Evolutionary conservation across 345 rosid species (phyloP).

Genomic region (Rhodamnia argentea): DNA sequence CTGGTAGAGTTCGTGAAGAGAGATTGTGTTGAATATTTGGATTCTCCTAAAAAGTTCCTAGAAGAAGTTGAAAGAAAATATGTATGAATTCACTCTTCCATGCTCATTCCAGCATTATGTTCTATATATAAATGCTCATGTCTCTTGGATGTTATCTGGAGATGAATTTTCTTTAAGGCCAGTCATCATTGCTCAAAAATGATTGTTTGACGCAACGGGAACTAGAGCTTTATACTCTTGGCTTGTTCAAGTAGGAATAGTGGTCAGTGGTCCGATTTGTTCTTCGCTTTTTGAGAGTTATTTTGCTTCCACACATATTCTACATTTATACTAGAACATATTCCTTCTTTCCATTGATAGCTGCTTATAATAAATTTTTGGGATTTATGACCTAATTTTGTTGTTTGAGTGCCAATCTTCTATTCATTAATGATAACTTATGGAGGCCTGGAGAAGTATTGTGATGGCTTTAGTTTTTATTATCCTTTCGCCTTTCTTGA

Average conservation of each 20-base stretch:
- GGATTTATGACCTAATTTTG: neutral
- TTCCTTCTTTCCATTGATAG: neutral
- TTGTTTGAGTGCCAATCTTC: neutral
- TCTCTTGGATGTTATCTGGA: neutral
- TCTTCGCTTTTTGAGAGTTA: neutral
- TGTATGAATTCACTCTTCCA: constrained; percentile 9
- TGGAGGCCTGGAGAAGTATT: neutral
- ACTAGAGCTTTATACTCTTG: neutral
- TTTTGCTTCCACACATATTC: neutral
- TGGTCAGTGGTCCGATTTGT: neutral
- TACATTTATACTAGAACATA: neutral
- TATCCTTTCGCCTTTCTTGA: neutral
- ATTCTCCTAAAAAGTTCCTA: constrained; percentile 41
- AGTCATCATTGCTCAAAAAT: neutral
- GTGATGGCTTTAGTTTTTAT: neutral
- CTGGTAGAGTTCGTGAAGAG: constrained; percentile 27
- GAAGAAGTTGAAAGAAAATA: constrained; percentile 24
- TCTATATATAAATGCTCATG: neutral
- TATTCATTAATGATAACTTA: neutral
- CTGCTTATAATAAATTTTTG: neutral
- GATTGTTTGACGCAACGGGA: neutral
- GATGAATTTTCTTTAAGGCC: neutral
- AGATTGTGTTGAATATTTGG: constrained; percentile 37
- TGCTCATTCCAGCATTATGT: neutral
- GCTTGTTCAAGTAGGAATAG: neutral